Base-by-base conservation (phyloP, 2,329 filamentous ascomycete species). In the Teratosphaeria zuluensis region DNA sequence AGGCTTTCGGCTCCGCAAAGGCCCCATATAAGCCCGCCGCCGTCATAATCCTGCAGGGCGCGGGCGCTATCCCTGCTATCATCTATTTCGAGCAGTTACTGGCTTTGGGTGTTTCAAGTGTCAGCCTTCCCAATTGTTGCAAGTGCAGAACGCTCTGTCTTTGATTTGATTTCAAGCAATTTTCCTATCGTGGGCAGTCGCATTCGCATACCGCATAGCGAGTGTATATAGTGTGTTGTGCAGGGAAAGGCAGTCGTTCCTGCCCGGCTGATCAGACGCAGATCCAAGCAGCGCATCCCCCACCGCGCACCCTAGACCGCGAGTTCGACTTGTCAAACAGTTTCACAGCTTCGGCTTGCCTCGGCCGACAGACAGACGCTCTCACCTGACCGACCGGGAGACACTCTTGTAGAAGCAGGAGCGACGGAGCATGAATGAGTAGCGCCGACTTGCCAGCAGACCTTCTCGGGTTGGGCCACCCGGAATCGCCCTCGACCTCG, bases 401-500 rank as follows among this genome's bases (percentile, higher is more conserved):
- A 21, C n/a, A 21, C 16, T 16, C 3, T 35, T 11, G 14, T 35
- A 19, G 38, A 46, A 46, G 16, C 5, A 16, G 38, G 38, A n/a
- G 16, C 9, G 42, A 48, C 42, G 19, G 32, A 38, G 21, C 48
- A 31, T 53, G 48, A 53, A 58, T 58, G 53, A 53, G 38, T 46
- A 57, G 32, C 48, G 28, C 24, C 42, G 56, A 60, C 33, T 19
- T 60, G 52, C 59, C 59, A 11, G 19, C 35, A 28, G 31, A 58
- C 53, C 51, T 60, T 14, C 51, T 61, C 42, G 63, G 61, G 31
- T 60, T 60, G 33, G 58, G 56, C 30, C 59, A 60, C 46, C 56
- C 61, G 9, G 24, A 58, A 30, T 53, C 42, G 11, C 19, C 56
- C 32, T 30, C 60, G 21, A 48, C 24, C 57, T 48, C 21, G 42